These are phyloP conservation scores for Aureobasidium sp. DNA, from an alignment of 2,329 filamentous ascomycete genomes.

Conservation along the genomic window DNA sequence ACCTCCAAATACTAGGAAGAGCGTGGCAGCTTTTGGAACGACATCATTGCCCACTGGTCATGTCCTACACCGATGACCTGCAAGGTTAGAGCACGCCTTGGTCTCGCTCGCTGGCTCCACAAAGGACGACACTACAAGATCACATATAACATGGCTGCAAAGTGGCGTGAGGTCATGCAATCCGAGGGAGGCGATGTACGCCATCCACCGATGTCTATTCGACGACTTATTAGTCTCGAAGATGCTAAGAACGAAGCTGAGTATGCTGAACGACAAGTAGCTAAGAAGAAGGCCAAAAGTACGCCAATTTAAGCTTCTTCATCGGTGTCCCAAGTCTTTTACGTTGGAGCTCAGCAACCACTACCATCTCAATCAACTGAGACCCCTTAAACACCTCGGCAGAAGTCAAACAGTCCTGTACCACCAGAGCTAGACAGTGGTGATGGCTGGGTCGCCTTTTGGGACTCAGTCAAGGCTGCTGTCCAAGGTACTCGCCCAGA, in stretches of 20 bases:
- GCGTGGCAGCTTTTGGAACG: background rate
- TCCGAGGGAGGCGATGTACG: background rate
- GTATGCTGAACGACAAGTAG: background rate
- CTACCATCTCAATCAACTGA: background rate
- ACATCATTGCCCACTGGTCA: background rate
- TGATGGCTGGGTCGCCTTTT: background rate
- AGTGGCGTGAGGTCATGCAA: background rate
- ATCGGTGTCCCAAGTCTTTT: slow-evolving; percentile 1
- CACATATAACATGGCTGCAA: background rate
- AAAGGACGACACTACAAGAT: slow-evolving; percentile 1
- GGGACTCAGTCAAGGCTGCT: background rate
- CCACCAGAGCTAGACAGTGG: background rate
- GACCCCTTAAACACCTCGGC: background rate
- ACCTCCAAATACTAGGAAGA: background rate
- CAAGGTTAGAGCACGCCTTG: background rate
- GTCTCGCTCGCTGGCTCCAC: background rate
- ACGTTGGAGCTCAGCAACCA: background rate
- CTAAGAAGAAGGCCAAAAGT: background rate
- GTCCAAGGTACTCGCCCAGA: background rate
- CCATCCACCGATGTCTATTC: background rate
- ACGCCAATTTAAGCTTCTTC: background rate
- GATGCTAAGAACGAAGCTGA: background rate
- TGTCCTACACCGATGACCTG: background rate
- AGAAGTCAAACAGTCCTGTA: background rate
- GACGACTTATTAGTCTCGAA: background rate